Base-by-base conservation (phyloP, 441 rosid species). In the Macaranga tanarius region DNA sequence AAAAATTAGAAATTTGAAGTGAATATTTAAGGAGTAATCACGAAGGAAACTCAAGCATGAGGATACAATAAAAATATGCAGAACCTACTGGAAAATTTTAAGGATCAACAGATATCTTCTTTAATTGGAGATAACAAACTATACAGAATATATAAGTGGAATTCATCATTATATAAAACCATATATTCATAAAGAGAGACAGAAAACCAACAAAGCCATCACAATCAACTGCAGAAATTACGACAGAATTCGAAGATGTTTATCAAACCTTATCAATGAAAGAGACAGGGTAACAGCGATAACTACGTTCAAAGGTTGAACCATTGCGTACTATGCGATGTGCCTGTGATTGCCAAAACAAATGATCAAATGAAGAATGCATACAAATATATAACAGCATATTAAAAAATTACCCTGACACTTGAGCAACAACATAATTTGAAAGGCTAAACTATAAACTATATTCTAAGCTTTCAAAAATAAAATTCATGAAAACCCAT, bases 271-370 rank as follows among this genome's bases (percentile, higher is more conserved):
- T 93, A 65, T 93, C 92, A 78, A 91, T 84, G 80, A 90, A 91
- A 73, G 96, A 81, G 66, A 88, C 87, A 45, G 98, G 94, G 79
- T 93, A 90, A 70, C 97, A 93, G n/a, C 90, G 91, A 75, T 90
- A 91, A 62, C 79, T 74, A 59, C 84, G 88, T 76, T 87, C 88
- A 66, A 93, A 93, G 51, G 76, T 65, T 69, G 83, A 83, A 74
- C 48, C 63, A n/a, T 26, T 71, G 54, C 54, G 69, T 34, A 77
- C 51, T 65, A 63, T 69, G 40, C 62, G 54, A 69, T 48, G 16
- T 9, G 79, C 89, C 89, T 86, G 81, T 57, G 79, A 70, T 76
- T 57, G 73, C 65, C 64, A 73, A 72, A 78, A 54, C 52, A 31
- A 73, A 63, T 3, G 8, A 73, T 20, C 16, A 65, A 26, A 25